phyloP scores from a whole-genome alignment of 441 rosid genomes.

The Arabidopsis hybrid region DNA sequence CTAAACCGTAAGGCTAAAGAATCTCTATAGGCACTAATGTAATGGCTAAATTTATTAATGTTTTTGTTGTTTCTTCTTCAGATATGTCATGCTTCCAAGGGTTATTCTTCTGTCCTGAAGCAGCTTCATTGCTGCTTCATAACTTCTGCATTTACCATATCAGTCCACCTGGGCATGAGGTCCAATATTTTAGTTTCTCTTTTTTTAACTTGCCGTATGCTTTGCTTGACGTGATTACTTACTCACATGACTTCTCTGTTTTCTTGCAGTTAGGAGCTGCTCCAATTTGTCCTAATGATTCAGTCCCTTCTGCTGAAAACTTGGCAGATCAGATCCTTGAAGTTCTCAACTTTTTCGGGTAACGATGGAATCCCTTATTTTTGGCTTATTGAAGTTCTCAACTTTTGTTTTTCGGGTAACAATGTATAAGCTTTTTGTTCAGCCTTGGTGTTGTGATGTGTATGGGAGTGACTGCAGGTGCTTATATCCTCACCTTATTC shows the following conservation, averaged over 20 bases:
- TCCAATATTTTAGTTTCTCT: conserved; percentile 52
- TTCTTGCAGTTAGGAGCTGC: conserved; percentile 75
- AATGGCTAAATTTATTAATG: not conserved
- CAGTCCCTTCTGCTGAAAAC: conserved; percentile 70
- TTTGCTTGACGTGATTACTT: conserved; percentile 19
- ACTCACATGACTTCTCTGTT: conserved; percentile 44
- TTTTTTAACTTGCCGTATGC: conserved; percentile 8
- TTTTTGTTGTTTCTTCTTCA: conserved; percentile 46
- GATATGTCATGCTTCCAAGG: conserved; percentile 85
- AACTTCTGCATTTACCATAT: conserved; percentile 93
- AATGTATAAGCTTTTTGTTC: conserved; percentile 29
- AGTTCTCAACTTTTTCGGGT: conserved; percentile 82
- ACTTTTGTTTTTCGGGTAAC: not conserved
- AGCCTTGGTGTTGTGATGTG: conserved; percentile 82
- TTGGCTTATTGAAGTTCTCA: conserved; percentile 27
- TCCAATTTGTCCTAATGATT: conserved; percentile 67
- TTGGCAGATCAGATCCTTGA: conserved; percentile 83
- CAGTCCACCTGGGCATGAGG: conserved; percentile 94
- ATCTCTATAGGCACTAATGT: not conserved
- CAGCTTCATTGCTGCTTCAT: conserved; percentile 77
- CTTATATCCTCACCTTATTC: conserved; percentile 72
- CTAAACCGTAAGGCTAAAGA: conserved; percentile 67
- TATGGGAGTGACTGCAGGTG: conserved; percentile 84
- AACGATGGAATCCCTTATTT: conserved; percentile 12
- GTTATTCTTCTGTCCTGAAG: conserved; percentile 75